These are phyloP conservation scores for Ganoderma leucocontextum DNA, from an alignment of 1,284 basidiomycete genomes.

Conservation along the genomic window DNA sequence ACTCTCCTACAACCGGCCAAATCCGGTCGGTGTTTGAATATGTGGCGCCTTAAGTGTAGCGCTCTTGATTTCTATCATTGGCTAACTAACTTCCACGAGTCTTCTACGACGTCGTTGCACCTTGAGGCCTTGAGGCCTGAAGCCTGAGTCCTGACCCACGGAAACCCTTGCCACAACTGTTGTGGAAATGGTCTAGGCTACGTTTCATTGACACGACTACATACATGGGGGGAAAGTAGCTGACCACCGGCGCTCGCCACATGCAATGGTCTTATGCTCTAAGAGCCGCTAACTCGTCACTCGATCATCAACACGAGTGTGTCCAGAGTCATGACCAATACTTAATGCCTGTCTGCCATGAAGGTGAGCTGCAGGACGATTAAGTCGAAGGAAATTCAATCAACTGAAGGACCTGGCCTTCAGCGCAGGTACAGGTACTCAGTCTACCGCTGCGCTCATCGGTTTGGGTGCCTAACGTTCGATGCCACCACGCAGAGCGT, in stretches of 20 bases:
- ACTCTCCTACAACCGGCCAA: constrained; percentile 23
- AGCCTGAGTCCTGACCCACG: too few species aligned
- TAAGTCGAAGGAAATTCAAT: not conserved
- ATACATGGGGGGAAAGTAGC: too few species aligned
- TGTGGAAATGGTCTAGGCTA: too few species aligned
- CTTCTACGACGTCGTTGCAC: too few species aligned
- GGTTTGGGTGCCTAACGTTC: not conserved
- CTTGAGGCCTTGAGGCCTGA: too few species aligned
- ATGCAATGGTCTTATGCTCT: too few species aligned
- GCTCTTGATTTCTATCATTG: not conserved
- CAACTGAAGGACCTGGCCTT: not conserved
- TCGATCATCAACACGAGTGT: too few species aligned
- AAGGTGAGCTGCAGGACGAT: not conserved
- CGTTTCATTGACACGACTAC: too few species aligned
- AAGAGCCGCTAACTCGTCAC: too few species aligned
- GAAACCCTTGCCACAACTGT: too few species aligned
- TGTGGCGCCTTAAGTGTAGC: constrained; percentile 10
- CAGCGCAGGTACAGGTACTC: not conserved
- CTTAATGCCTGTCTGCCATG: not conserved
- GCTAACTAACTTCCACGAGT: not conserved
- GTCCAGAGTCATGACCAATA: too few species aligned
- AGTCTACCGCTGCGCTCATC: not conserved
- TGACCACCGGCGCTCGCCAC: too few species aligned
- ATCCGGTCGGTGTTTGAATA: constrained; percentile 31
- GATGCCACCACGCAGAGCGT: not conserved